Conservation (phyloP, 345 rosid genomes). For the Brassica carinata region DNA sequence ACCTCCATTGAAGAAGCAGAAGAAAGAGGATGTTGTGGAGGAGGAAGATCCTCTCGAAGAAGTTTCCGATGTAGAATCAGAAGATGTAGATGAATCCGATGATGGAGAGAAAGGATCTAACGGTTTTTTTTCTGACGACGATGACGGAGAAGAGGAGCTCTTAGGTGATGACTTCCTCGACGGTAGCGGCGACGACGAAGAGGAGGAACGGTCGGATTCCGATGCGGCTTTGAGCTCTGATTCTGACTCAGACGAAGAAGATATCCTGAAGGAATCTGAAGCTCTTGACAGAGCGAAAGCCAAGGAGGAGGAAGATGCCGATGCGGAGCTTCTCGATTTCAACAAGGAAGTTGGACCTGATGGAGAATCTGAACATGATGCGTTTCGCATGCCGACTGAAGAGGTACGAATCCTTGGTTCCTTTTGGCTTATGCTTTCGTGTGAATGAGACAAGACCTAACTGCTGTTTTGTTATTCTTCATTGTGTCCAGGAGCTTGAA, state of each 20-base stretch:
- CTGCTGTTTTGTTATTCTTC: neutral
- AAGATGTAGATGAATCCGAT: conserved; percentile 37
- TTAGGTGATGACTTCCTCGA: conserved; percentile 36
- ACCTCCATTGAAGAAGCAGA: conserved; percentile 60
- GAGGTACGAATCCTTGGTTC: conserved; percentile 48
- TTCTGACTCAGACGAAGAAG: conserved; percentile 44
- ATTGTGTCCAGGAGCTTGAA: conserved; percentile 66
- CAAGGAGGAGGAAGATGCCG: conserved; percentile 57
- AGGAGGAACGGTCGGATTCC: conserved; percentile 39
- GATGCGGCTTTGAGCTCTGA: conserved; percentile 1
- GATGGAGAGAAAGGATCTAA: conserved; percentile 29
- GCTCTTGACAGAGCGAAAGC: conserved; percentile 52
- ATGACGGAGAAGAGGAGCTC: conserved; percentile 19
- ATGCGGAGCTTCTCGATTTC: conserved; percentile 53
- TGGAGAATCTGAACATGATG: conserved; percentile 48
- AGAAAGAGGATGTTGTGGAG: conserved; percentile 39
- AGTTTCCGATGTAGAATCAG: conserved; percentile 46
- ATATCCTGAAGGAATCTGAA: conserved; percentile 55
- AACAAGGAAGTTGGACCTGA: conserved; percentile 41
- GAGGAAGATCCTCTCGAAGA: conserved; percentile 43
- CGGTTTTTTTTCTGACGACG: conserved; percentile 33
- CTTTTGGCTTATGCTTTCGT: neutral
- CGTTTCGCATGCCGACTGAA: conserved; percentile 77
- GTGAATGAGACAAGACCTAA: neutral
- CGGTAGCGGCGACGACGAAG: conserved; percentile 39